Conservation (phyloP, 176 grass and related monocot species). For the Paspalum vaginatum region DNA sequence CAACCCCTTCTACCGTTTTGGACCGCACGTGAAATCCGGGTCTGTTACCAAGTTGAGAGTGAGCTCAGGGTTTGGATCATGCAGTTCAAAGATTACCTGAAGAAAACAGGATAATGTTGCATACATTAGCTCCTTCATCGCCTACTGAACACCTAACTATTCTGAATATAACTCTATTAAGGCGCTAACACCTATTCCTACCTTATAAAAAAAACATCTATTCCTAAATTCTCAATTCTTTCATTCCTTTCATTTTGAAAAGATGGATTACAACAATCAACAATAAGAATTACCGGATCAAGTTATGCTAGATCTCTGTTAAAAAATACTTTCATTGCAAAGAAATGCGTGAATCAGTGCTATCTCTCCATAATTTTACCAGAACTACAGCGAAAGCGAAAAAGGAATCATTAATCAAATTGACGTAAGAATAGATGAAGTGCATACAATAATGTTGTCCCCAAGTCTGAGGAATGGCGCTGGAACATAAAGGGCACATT, state of each 20-base stretch:
- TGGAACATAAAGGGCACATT: conserved; percentile 87
- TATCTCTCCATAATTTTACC: background rate
- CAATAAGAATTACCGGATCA: background rate
- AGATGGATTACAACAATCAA: background rate
- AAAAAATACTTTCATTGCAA: background rate
- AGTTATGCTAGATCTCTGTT: background rate
- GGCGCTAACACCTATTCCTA: background rate
- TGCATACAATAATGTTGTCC: conserved; percentile 75
- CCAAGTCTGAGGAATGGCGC: conserved; percentile 75
- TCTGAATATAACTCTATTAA: background rate
- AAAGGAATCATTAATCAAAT: background rate
- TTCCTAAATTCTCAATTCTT: background rate
- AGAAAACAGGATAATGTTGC: conserved; percentile 13
- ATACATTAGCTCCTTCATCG: background rate
- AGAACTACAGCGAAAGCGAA: background rate
- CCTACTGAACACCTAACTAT: background rate
- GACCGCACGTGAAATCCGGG: conserved; percentile 77
- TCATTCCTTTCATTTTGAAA: background rate
- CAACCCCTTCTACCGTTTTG: conserved; percentile 20
- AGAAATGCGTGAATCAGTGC: background rate
- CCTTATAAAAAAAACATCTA: too few species aligned
- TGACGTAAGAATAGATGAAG: conserved; percentile 17
- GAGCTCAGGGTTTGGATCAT: conserved; percentile 54
- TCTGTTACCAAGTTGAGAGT: conserved; percentile 64
- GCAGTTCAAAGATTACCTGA: conserved; percentile 83